Conservation (phyloP, 371 early-diverging fungal species). For the Mortierella sp. region DNA sequence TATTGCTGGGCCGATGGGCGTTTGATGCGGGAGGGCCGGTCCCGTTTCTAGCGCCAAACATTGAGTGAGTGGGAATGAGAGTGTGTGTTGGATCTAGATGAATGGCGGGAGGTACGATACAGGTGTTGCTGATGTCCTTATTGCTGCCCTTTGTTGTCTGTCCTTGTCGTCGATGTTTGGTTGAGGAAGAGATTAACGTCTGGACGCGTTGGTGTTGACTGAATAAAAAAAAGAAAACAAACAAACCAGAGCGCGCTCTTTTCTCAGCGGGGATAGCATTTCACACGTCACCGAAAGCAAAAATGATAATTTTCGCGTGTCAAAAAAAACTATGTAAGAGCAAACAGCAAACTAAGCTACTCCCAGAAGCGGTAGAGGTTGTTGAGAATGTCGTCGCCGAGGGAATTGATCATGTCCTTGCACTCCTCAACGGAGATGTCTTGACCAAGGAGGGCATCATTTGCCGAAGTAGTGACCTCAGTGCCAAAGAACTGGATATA, state of each 20-base stretch:
- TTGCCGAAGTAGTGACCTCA: background rate
- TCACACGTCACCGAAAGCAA: slow-evolving; percentile 2
- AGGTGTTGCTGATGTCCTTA: background rate
- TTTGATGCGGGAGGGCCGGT: slow-evolving; percentile 20
- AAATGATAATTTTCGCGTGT: too few species aligned
- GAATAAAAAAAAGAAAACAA: background rate
- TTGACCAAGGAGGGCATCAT: background rate
- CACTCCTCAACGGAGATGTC: slow-evolving; percentile 13
- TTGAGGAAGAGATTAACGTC: background rate
- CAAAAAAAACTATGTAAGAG: too few species aligned
- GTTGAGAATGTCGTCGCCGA: slow-evolving; percentile 33
- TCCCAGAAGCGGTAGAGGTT: slow-evolving; percentile 19
- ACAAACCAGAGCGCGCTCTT: background rate
- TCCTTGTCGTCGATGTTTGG: background rate
- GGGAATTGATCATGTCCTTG: slow-evolving; percentile 4
- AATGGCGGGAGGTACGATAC: background rate
- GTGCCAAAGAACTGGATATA: slow-evolving; percentile 36
- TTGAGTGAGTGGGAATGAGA: background rate
- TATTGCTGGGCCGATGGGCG: slow-evolving; percentile 15
- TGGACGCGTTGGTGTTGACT: background rate
- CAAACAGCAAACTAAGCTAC: too few species aligned
- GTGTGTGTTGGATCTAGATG: background rate
- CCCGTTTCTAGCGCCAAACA: slow-evolving; percentile 54
- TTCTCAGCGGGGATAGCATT: background rate
- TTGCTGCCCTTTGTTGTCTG: background rate